Base-by-base conservation (phyloP, 1,284 basidiomycete genomes). In the Athelia sp. region DNA sequence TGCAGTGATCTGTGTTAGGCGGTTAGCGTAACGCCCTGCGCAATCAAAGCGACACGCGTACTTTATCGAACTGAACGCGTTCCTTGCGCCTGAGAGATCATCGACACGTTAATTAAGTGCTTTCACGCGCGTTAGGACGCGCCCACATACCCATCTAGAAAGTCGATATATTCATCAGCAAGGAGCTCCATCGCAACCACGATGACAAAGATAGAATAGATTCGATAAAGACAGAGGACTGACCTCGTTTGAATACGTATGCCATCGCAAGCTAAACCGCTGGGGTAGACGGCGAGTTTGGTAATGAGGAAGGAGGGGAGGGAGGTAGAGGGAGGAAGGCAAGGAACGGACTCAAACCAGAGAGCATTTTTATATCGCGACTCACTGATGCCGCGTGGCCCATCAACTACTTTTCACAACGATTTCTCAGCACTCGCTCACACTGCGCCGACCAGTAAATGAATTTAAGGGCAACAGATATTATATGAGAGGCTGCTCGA, bases 61-160 rank as follows among this genome's bases (percentile, higher is more conserved):
- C 87, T 75, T 93, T 93, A 62, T 93, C 90, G 59, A 93, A 93
- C 62, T 90, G 86, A 47, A 93, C 87, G 62, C 81, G 83, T 68
- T 93, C 90, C 68, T 90, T 90, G 54, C 89, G 88, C 52, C 86
- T 89, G 60, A 42, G 54, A 52, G 29, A 44, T 21, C 36, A 26
- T 46, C 36, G 17, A 45, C 54, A 34, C 52, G 56, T 64, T 53
- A 63, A 57, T 47, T 54, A 43, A 53, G 52, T 51, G 52, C 52
- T 58, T 58, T 63, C 57, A 35, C 53, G 65, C 71, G 65, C 71
- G 68, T 62, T 49, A 48, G 14, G 56, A 64, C 63, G 60, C 65
- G 58, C 59, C 26, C 43, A 76, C 84, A 60, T 69, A 85, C 84
- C 83, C 84, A 69, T 85, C 84, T 87, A 59, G 47, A 54, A 57